Base-by-base conservation (phyloP, 805 yeast species). In the Kodamaea laetipori region DNA sequence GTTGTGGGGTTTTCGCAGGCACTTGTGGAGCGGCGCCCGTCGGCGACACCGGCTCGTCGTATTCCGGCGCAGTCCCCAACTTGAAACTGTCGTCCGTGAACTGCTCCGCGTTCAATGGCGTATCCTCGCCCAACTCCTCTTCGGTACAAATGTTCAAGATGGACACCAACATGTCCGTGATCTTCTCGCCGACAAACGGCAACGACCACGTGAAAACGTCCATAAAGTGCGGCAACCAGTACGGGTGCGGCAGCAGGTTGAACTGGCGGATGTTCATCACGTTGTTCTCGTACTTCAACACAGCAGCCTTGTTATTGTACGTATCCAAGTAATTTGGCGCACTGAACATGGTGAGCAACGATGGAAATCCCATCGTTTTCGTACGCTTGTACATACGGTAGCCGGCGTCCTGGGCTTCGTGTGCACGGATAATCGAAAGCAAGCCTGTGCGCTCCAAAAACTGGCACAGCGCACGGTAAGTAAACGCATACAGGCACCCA, bases 401-500 rank as follows among this genome's bases (percentile, higher is more conserved):
- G 27, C 99, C 99, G 7, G 94, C 90, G 64, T 92, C 97, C 65
- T 92, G 99, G 1, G 97, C 97, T 67, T 92, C 97, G 63, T 92
- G 99, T 1, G 97, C 98, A 46, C 99, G 76, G 36, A 92, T 88
- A 26, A 92, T 79, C n/a, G 90, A 84, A 24, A 92, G 69, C 27
- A 92, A 68, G 16, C 87, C 85, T 31, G 89, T 92, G 41, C 81
- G 73, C 52, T 85, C 84, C 54, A 92, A 70, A 55, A 92, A 92
- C 35, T 78, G 78, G 55, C 94, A 84, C 2, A 84, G 78, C 0
- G 97, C 96, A 55, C 76, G 77, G 63, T 85, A 94, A 0, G 96
- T 82, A 62, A 79, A 92, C 43, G 92, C 88, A 63, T 82, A 94
- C 0, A 97, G 90, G 62, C 98, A 94, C 5, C 98, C 98, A 51